A percentile compares a stretch with the other conserved stretches of the same genome.
Evolutionary conservation across 192 early-diverging fungal genomes (phyloP).

Genomic region (Jimgerdemannia flammicorona): DNA sequence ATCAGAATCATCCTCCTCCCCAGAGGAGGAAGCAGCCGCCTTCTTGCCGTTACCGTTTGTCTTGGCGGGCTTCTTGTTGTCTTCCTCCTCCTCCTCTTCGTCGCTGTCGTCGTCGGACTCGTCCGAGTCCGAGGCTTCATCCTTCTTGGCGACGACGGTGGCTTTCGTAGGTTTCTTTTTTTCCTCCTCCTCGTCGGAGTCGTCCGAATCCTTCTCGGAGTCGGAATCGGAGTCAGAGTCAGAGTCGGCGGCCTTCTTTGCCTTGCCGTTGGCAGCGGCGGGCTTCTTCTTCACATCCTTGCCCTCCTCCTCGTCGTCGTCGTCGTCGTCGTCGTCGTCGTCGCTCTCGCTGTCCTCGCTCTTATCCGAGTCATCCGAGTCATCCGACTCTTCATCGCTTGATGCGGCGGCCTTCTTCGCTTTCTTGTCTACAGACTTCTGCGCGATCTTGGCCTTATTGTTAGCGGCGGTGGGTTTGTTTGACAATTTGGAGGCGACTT

Average conservation of each 20-base stretch:
- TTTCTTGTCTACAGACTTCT: constrained; percentile 12
- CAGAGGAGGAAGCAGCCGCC: constrained; percentile 24
- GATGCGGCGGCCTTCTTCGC: neutral
- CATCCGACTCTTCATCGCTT: neutral
- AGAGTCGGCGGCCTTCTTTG: constrained; percentile 13
- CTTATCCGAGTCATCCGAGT: neutral
- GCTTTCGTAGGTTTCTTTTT: constrained; percentile 18
- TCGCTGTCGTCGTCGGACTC: constrained; percentile 40
- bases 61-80: constrained; percentile 19
- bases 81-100: constrained; percentile 20
- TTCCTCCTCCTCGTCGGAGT: constrained; percentile 37
- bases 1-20: constrained; percentile 25
- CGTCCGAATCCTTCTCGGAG: constrained; percentile 19
- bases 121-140: constrained; percentile 4
- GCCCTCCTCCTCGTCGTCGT: neutral
- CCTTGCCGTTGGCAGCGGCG: neutral
- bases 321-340: constrained; percentile 14
- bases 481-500: neutral
- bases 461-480: neutral
- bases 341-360: neutral
- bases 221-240: constrained; percentile 29
- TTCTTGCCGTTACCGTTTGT: constrained; percentile 42
- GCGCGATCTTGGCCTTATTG: constrained; percentile 1
- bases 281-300: neutral
- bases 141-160: constrained; percentile 12